Evolutionary conservation across 768 basidiomycete species (phyloP).

Genomic region (Termitomyces sp.): DNA sequence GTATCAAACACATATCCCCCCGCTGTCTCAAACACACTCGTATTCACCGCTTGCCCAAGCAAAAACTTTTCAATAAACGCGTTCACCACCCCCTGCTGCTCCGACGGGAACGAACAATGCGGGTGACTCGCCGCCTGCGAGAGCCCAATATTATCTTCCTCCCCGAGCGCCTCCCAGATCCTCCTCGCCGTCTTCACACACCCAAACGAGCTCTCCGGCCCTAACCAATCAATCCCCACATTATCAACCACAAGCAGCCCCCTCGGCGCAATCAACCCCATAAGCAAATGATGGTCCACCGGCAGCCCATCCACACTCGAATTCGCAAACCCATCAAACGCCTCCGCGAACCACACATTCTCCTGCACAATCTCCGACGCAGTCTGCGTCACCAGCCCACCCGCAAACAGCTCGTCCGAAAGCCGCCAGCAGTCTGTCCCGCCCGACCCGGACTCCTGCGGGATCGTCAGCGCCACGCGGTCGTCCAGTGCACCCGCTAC

Average conservation of each 20-base stretch:
- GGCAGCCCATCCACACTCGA: slow-evolving; percentile 41
- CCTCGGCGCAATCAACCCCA: slow-evolving; percentile 54
- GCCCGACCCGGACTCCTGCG: slow-evolving; percentile 61
- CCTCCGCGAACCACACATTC: slow-evolving; percentile 60
- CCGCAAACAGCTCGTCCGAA: slow-evolving; percentile 43
- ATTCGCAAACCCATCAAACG: slow-evolving; percentile 47
- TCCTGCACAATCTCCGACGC: slow-evolving; percentile 55
- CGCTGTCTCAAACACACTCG: slow-evolving; percentile 43
- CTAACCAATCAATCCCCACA: slow-evolving; percentile 54
- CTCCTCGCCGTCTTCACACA: slow-evolving; percentile 49
- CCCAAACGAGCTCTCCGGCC: slow-evolving; percentile 47
- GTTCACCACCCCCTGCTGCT: slow-evolving; percentile 39
- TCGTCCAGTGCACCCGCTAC: slow-evolving; percentile 56
- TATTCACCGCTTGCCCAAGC: slow-evolving; percentile 43
- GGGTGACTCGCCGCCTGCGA: slow-evolving; percentile 50
- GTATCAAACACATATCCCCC: slow-evolving; percentile 18
- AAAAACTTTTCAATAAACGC: slow-evolving; percentile 58
- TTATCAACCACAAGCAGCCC: slow-evolving; percentile 53
- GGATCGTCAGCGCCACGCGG: slow-evolving; percentile 55
- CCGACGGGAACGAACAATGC: slow-evolving; percentile 53
- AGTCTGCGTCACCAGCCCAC: slow-evolving; percentile 46
- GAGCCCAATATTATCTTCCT: slow-evolving; percentile 42
- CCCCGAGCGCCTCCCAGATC: slow-evolving; percentile 48
- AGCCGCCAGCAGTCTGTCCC: slow-evolving; percentile 60
- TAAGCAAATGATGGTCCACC: slow-evolving; percentile 57